phyloP scores from a whole-genome alignment of 2,329 filamentous ascomycete genomes.

The Xylariaceae sp. region DNA sequence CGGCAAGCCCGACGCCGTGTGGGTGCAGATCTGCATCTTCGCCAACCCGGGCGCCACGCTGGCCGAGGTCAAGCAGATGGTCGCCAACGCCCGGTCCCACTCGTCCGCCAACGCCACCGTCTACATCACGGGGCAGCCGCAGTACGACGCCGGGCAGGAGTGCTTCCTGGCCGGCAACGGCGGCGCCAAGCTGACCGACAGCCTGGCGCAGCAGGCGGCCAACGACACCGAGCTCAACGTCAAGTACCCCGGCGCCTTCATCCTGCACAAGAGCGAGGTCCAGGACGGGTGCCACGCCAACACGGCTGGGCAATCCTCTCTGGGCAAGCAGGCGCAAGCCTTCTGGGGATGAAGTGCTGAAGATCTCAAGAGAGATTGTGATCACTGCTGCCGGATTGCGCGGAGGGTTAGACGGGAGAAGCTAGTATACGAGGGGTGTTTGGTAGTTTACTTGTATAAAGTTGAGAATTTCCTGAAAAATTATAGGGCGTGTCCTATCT shows the following conservation, averaged over 20 bases:
- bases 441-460: too few relatives aligned
- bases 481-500: too few relatives aligned
- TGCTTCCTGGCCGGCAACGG: conserved; percentile 18
- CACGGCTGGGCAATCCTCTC: conserved; percentile 19
- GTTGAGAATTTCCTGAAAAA: too few relatives aligned
- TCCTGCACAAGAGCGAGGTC: conserved; percentile 20
- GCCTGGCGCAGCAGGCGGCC: conserved; percentile 20
- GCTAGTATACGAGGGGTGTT: too few relatives aligned
- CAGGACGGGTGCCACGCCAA: conserved; percentile 27
- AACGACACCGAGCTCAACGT: conserved; percentile 16
- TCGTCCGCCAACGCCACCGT: conserved; percentile 20
- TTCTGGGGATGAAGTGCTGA: conserved; percentile 14
- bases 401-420: too few relatives aligned
- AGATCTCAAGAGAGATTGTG: neutral
- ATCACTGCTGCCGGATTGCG: too few relatives aligned
- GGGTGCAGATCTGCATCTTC: conserved; percentile 30
- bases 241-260: conserved; percentile 21
- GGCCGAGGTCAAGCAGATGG: conserved; percentile 24
- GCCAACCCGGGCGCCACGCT: conserved; percentile 23
- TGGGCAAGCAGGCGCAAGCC: conserved; percentile 19
- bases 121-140: conserved; percentile 27
- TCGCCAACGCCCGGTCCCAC: conserved; percentile 25
- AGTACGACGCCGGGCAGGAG: conserved; percentile 19
- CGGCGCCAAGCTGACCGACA: conserved; percentile 13
- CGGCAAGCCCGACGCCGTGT: conserved; percentile 19